Base-by-base conservation (phyloP, 306 rosid species). In the Quercus suber region DNA sequence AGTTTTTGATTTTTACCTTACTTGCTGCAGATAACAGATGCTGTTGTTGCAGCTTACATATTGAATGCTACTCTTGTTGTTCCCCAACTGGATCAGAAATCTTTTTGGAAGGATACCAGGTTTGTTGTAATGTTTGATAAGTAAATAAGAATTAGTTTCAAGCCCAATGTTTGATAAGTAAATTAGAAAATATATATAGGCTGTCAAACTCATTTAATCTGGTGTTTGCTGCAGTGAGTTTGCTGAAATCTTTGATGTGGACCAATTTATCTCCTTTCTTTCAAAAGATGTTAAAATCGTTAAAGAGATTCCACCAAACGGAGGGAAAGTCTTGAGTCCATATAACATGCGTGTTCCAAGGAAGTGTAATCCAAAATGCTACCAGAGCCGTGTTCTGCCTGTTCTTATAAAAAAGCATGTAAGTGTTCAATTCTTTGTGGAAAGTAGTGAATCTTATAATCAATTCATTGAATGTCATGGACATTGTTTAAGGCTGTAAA, bases 41-140 rank as follows among this genome's bases (percentile, higher is more conserved):
- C 94, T 71, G 99, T 94, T 74, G 99, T 92, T 37, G 97, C 90
- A 61, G 99, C 99, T 72, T 89, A 91, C 75, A 75, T 94, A 57
- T 81, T 94, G 83, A 94, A 94, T 79, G 97, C 97, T 76, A 94
- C 97, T 49, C 94, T 94, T 61, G 93, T 92, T 77, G 84, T 92
- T 85, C 99, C 99, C n/a, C 87, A 80, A 86, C 84, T 94, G 84
- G 99, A 94, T 83, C 93, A 91, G 82, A 77, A 87, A 45, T 94
- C 99, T 19, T 94, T 84, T 77, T 94, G 99, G 99, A 86, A 92
- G 80, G 99, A 94, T 85, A 74, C 73, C 20, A 94, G 97, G 99
- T 91, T 23, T 64, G 89, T 78, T 74, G 41, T 27, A 27, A 19
- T 63, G 37, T 63, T 21, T 60, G 43, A n/a, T 64, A 7, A 37